Base-by-base conservation (phyloP, 352 stramenopile species). In the Pythium guiyangense region DNA sequence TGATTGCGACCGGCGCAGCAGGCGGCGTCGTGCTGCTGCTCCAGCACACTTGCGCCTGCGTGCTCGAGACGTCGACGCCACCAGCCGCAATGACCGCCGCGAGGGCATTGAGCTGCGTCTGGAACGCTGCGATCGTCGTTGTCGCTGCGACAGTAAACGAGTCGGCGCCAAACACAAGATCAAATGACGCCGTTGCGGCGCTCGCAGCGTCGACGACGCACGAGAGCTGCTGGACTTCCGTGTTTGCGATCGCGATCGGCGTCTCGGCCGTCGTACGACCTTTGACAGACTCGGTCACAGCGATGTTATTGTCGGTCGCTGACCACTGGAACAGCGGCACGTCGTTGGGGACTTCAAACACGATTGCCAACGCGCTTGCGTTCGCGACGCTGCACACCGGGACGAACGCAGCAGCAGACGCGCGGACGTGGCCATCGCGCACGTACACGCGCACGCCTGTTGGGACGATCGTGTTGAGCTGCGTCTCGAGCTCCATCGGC, bases 371-470 rank as follows among this genome's bases (percentile, higher is more conserved):
- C 4, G 45, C 42, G 4, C 29, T 53, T 0, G 71, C 54, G 14
- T 67, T 77, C 6, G 65, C 63, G 2, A 88, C 60, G 49, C 75
- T 88, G 46, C 84, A 94, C 10, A 94, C 78, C 1, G 78, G 71
- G 25, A 67, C 53, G 43, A 82, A 91, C 8, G 52, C 50, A 6
- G 66, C 60, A 4, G 61, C 59, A 4, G 59, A 46, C 8, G 70
- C 57, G 0, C 66, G 46, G 6, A 74, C 26, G 14, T 69, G 60
- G n/a, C 55, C 61, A 0, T 66, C 27, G 6, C 72, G 59, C 0
- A 61, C 27, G 26, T 79, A 89, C 3, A 94, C 60, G 10, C 70
- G 67, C 8, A 89, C 74, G 4, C 73, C 70, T 2, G 60, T 66
- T 3, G 73, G 12, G 1, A 84, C 54, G 31, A 91, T 79, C 2